Conservation (phyloP, 345 rosid genomes). For the Triadica sebifera region DNA sequence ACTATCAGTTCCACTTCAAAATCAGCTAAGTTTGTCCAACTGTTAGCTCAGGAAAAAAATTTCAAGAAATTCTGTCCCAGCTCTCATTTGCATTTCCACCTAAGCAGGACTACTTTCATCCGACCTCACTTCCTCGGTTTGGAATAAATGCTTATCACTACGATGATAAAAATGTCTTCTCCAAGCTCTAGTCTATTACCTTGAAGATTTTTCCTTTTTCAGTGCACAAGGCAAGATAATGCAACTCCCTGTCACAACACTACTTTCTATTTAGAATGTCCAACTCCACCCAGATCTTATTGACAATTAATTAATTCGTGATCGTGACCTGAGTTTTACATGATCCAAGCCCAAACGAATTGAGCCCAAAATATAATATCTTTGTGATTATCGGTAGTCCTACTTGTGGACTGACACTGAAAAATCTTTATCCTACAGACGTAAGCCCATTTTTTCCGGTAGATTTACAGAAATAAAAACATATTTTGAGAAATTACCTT, state of each 20-base stretch:
- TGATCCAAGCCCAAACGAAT: neutral
- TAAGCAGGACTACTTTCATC: too few relatives aligned
- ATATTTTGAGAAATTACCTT: constrained; percentile 31
- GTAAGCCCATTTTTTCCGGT: neutral
- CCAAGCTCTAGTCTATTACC: too few relatives aligned
- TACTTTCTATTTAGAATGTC: neutral
- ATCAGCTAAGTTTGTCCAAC: too few relatives aligned
- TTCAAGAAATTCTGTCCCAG: neutral
- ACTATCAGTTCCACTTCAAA: neutral
- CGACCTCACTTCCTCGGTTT: too few relatives aligned
- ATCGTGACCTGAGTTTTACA: neutral
- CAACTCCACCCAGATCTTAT: neutral
- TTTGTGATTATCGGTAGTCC: neutral
- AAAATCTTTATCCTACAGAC: neutral
- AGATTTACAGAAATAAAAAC: neutral
- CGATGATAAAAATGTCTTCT: too few relatives aligned
- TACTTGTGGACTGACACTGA: neutral
- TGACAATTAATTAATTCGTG: neutral
- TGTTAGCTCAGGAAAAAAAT: neutral
- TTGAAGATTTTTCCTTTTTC: neutral
- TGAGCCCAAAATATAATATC: neutral
- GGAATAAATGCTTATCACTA: too few relatives aligned
- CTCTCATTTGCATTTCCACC: too few relatives aligned
- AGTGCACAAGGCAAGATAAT: neutral
- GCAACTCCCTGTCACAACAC: neutral